phyloP scores from a whole-genome alignment of 2,329 filamentous ascomycete species.

The Fusarium sp. region DNA sequence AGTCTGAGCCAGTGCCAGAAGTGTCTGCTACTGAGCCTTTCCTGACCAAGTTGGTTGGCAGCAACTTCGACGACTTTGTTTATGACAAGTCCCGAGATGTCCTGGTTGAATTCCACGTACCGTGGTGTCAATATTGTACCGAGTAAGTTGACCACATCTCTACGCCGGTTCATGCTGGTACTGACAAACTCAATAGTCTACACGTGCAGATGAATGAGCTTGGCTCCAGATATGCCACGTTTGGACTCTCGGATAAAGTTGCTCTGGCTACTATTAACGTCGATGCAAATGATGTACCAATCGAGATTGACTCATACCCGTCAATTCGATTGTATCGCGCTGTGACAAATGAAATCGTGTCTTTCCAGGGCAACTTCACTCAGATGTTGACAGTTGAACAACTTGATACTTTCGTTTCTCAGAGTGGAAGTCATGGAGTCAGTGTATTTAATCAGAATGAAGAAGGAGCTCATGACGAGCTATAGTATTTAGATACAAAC shows the following conservation, averaged over 20 bases:
- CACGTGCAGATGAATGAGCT: neutral
- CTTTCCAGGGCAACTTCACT: neutral
- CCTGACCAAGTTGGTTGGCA: neutral
- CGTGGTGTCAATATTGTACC: constrained; percentile 4
- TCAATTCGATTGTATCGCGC: neutral
- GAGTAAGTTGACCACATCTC: neutral
- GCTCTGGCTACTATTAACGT: neutral
- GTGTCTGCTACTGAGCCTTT: neutral
- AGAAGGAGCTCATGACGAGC: neutral
- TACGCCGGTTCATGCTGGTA: neutral
- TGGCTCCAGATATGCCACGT: neutral
- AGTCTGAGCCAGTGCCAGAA: neutral
- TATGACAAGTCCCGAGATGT: neutral
- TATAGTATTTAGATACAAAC: neutral
- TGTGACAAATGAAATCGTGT: neutral
- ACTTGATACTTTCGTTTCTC: neutral
- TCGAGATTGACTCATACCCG: constrained; percentile 1
- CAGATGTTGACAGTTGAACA: neutral
- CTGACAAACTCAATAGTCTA: neutral
- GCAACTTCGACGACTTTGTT: neutral
- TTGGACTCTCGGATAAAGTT: neutral
- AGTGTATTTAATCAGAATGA: neutral
- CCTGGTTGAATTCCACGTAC: neutral
- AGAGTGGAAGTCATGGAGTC: neutral
- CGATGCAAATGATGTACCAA: constrained; percentile 1